Base-by-base conservation (phyloP, 129 eudicot genomes). In the Smallanthus sonchifolius region DNA sequence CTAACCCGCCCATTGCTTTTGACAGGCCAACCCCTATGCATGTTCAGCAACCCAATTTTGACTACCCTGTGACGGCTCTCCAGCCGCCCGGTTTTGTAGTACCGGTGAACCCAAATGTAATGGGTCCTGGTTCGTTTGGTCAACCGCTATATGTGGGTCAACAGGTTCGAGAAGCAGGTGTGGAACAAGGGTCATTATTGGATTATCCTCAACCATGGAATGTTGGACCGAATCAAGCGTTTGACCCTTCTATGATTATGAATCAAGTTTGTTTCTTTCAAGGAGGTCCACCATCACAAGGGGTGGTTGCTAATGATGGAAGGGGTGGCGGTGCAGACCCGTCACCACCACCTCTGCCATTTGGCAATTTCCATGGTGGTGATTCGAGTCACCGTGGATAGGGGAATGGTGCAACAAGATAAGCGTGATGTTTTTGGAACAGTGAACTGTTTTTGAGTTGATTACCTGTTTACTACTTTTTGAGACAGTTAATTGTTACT, bases 51-150 rank as follows among this genome's bases (percentile, higher is more conserved):
- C 91, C 79, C 57, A 44, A 60, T 67, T 77, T 82, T 61, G 67
- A 61, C 67, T 34, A 61, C 43, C 67, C 67, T 61, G 32, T 78
- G 70, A 66, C 65, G 4, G 24, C 78, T 16, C 84, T 74, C 32
- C 87, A 69, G 66, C 84, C 83, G 35, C 84, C 84, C 6, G 74
- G 72, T 63, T 82, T 67, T 75, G 81, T 82, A 47, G 73, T 87
- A 44, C 96, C 91, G 3, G 65, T 80, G 20, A 89, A 85, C 67
- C 75, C 67, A 37, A 84, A 81, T 73, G 82, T 72, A n/a, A 61
- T 80, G 82, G 85, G 81, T 40, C 86, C 96, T 11, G 79, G 86
- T 61, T 92, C 89, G 19, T 93, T 87, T 24, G 81, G 87, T 67
- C 96, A 81, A 61, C 88, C 82, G 4, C 77, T 75, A 54, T 91